Evolutionary conservation across 768 basidiomycete species (phyloP).

Genomic region (Phylloporus rhodoxanthus): DNA sequence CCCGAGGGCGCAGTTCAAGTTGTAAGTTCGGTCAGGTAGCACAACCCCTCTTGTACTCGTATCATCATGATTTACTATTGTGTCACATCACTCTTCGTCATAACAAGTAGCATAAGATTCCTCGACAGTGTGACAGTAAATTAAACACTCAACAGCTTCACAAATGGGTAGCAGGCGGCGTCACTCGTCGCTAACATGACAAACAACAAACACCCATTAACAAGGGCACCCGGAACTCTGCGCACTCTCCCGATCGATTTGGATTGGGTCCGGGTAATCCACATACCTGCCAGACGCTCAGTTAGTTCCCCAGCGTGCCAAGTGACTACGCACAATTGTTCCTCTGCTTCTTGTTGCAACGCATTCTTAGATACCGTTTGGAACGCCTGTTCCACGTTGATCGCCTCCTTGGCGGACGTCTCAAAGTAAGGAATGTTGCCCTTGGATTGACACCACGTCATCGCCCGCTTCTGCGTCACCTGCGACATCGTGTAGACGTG

Average conservation of each 20-base stretch:
- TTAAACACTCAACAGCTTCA: conserved; percentile 31
- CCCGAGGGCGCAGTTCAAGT: conserved; percentile 50
- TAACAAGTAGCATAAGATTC: conserved; percentile 23
- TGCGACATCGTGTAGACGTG: conserved; percentile 26
- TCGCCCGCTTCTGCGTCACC: conserved; percentile 99
- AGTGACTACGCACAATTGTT: conserved; percentile 66
- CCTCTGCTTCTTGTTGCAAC: conserved; percentile 93
- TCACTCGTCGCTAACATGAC: conserved; percentile 20
- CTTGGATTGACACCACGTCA: conserved; percentile 99
- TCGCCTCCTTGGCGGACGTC: conserved; percentile 99
- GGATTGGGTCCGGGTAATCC: conserved; percentile 98
- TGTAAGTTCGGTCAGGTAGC: conserved; percentile 30
- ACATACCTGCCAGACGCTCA: conserved; percentile 63
- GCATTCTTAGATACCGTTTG: conserved; percentile 99
- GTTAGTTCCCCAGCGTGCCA: conserved; percentile 10
- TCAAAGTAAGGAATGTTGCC: conserved; percentile 99
- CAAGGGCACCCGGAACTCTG: conserved; percentile 93
- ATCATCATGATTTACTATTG: conserved; percentile 13
- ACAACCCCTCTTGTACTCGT: conserved; percentile 23
- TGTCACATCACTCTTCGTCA: conserved; percentile 9
- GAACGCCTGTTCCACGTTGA: conserved; percentile 99
- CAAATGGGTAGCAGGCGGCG: conserved; percentile 31
- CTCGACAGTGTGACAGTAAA: conserved; percentile 20
- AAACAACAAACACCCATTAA: conserved; percentile 36
- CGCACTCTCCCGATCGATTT: conserved; percentile 87